Base-by-base conservation (phyloP, 306 rosid genomes). In the Quercus aquifolioides region DNA sequence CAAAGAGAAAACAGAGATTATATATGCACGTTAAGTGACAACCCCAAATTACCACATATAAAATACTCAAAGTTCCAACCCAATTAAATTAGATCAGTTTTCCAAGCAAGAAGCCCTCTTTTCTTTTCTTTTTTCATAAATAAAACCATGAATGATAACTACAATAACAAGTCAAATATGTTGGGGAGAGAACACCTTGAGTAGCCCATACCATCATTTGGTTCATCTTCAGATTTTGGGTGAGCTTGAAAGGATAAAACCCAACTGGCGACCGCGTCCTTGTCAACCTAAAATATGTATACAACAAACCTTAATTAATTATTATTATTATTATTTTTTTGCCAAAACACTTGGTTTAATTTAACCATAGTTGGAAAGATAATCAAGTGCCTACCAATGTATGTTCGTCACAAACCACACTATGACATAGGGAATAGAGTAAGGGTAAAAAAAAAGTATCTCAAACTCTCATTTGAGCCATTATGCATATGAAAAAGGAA, bases 241-340 rank as follows among this genome's bases (percentile, higher is more conserved):
- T 38, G 89, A 87, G 90, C 86, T 86, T 89, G 94, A 68, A 95
- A 89, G 26, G 98, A 95, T 76, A 95, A 83, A 76, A 93, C 96
- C 99, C 99, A 95, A 60, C 79, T 79, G 55, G 86, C 87, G 79
- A 90, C 78, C 13, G 81, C 94, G 14, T 87, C 88, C 78, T 91
- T 93, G 57, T 88, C 92, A 63, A 90, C 85, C 97, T 92, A 72
- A 77, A 64, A 49, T 49, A 59, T 73, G 31, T 9, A 57, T 25
- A 58, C 46, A 74, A 20, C 15, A 67, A 33, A 67, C 21, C 20
- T 19, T 41, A 41, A 41, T 41, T 41, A 38, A 31, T 30, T 30
- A 4, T 4, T 4, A 1, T 12, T 4, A 28, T 28, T 62, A 5
- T 1, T 20, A 1, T 63, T 63, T 26, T 2, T 14, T 15, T 15